Evolutionary conservation across 805 yeast species (phyloP), one percentile per base, ranked within the genome.

Genomic region (Pichia cabralensis): DNA sequence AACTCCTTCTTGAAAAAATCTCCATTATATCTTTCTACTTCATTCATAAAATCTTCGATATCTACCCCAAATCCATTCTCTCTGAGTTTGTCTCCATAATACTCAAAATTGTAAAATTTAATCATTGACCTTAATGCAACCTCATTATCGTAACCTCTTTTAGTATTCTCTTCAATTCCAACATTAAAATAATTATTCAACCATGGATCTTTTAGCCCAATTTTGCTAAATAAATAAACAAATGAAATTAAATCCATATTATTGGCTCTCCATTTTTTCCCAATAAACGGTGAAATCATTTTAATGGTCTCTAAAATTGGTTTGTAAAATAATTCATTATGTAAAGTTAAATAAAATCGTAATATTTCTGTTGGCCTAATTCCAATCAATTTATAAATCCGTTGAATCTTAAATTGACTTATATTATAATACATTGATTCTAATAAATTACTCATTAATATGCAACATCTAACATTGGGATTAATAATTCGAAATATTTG

Each of bases 211-310:
- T 76, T 69, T 31, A 89, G 55, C 13, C 76, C 73, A 25, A 86
- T 62, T 45, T 75, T 72, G 47, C 83, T 72, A 50, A 85, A 76
- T 19, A 92, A 53, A 48, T 81, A 89, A 3, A 89, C 86, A 40
- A 83, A 77, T 0, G 96, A 84, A 5, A 89, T 82, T 30, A 92
- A 64, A 44, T 88, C 96, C 96, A 92, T 89, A 52, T 89, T 92
- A 42, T 76, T 73, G 11, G 86, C 72, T 46, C 86, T 77, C 98
- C 98, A 89, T 55, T 88, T 86, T 40, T 92, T 76, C 14, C 96
- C 96, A 48, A 84, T 88, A 58, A 80, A 84, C 0, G 96, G 95
- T 2, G 86, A 76, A 33, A 86, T 67, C 42, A 81, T 76, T 53
- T 83, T 86, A 40, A 88, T 62, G 1, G 82, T 69, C 48, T 76